A percentile compares a stretch with the other conserved stretches of the same genome.
These are phyloP conservation scores for Acephala macrosclerotiorum DNA, from an alignment of 2,329 filamentous ascomycete genomes.

Conservation along the genomic window DNA sequence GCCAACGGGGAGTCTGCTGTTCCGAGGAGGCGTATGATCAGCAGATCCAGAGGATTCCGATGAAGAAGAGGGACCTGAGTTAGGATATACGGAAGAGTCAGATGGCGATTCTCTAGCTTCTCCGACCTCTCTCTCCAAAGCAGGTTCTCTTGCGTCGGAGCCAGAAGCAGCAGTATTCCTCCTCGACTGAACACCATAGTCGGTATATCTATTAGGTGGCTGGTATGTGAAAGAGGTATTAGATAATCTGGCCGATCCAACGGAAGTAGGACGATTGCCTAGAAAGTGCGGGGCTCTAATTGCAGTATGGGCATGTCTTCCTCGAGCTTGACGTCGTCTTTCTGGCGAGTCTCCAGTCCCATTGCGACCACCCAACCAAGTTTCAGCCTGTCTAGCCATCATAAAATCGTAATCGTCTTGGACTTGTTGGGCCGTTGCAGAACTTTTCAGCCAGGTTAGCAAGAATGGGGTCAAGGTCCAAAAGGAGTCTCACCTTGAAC, in stretches of 20 bases:
- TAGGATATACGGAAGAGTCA: not conserved
- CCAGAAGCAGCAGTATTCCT: not conserved
- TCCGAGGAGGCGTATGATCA: conserved; percentile 2
- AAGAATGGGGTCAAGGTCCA: not conserved
- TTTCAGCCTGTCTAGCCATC: conserved; percentile 26
- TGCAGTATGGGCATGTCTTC: conserved; percentile 29
- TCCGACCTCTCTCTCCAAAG: not conserved
- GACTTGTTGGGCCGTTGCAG: conserved; percentile 3
- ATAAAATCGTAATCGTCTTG: conserved; percentile 18
- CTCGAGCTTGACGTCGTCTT: conserved; percentile 36
- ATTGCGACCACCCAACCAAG: conserved; percentile 25
- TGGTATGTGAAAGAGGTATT: conserved; percentile 16
- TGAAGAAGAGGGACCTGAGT: not conserved
- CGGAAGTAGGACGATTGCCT: conserved; percentile 34
- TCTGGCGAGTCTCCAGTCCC: conserved; percentile 34
- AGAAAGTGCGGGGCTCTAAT: conserved; percentile 27
- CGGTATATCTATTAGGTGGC: conserved; percentile 4
- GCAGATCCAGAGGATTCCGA: conserved; percentile 10
- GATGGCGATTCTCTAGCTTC: conserved; percentile 1
- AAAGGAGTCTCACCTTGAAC: conserved; percentile 1
- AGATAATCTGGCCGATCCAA: conserved; percentile 34
- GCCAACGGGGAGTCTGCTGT: not conserved
- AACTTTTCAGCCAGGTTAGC: conserved; percentile 9
- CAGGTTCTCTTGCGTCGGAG: not conserved
- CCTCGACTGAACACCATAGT: conserved; percentile 1